Evolutionary conservation across 345 rosid species (phyloP).

Genomic region (Linum tenue): DNA sequence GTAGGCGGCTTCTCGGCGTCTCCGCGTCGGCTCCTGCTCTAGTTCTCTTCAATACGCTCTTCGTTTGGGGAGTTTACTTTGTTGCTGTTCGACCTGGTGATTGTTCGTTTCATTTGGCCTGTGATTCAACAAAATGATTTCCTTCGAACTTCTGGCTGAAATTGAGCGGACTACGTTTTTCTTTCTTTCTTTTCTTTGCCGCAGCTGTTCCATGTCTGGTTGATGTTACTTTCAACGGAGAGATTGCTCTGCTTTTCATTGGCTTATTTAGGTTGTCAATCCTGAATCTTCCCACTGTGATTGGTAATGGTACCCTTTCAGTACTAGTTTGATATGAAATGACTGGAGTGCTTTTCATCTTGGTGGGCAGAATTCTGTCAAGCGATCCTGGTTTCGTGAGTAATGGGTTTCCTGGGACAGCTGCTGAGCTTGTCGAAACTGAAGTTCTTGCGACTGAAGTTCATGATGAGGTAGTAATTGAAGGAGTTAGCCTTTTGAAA

Average conservation of each 20-base stretch:
- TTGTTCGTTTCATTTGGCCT: background rate
- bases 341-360: background rate
- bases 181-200: conserved; percentile 1
- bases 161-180: background rate
- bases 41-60: conserved; percentile 34
- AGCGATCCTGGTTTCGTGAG: conserved; percentile 45
- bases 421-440: conserved; percentile 13
- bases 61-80: conserved; percentile 40
- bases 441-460: conserved; percentile 18
- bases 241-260: conserved; percentile 31
- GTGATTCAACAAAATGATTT: background rate
- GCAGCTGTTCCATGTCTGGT: conserved; percentile 30
- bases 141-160: too few relatives aligned
- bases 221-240: conserved; percentile 30
- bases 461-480: conserved; percentile 27
- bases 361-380: conserved; percentile 31
- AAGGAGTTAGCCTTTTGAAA: background rate
- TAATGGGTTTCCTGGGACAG: conserved; percentile 17
- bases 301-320: background rate
- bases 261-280: conserved; percentile 44
- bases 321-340: too few relatives aligned
- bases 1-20: conserved; percentile 36
- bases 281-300: background rate
- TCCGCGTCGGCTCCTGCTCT: conserved; percentile 46
- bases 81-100: conserved; percentile 37